These are phyloP conservation scores for Podila epicladia DNA, from an alignment of 192 early-diverging fungal genomes.

Conservation along the genomic window DNA sequence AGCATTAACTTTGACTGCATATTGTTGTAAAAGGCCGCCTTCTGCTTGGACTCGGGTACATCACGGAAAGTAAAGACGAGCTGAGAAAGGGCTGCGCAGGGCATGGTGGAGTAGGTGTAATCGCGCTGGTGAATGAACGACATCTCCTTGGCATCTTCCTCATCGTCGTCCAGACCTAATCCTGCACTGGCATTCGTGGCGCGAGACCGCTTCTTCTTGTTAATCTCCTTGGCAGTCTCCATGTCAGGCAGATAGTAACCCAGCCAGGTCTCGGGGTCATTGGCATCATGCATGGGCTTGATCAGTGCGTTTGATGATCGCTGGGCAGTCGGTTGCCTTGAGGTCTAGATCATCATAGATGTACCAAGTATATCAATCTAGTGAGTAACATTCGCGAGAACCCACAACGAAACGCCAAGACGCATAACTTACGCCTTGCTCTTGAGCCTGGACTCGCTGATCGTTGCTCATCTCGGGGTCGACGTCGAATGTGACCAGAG, in stretches of 20 bases:
- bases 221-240: constrained; percentile 41
- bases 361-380: too few relatives aligned
- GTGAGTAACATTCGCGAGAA: background rate
- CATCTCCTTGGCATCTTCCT: constrained; percentile 14
- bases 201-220: constrained; percentile 30
- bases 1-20: constrained; percentile 52
- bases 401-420: background rate
- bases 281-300: constrained; percentile 42
- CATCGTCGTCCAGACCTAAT: constrained; percentile 24
- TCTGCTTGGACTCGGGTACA: constrained; percentile 22
- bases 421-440: constrained; percentile 37
- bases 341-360: constrained; percentile 12
- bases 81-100: constrained; percentile 33
- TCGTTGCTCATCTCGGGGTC: constrained; percentile 57
- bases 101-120: constrained; percentile 49
- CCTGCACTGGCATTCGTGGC: constrained; percentile 23
- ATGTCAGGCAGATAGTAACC: constrained; percentile 41
- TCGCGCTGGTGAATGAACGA: constrained; percentile 37
- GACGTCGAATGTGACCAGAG: constrained; percentile 58
- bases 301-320: constrained; percentile 48
- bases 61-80: constrained; percentile 46
- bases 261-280: constrained; percentile 47
- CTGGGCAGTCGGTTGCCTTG: constrained; percentile 31
- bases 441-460: constrained; percentile 7
- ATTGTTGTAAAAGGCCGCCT: constrained; percentile 43